These are phyloP conservation scores for Apiotrichum mycotoxinovorans DNA, from an alignment of 1,284 basidiomycete genomes.

Conservation along the genomic window DNA sequence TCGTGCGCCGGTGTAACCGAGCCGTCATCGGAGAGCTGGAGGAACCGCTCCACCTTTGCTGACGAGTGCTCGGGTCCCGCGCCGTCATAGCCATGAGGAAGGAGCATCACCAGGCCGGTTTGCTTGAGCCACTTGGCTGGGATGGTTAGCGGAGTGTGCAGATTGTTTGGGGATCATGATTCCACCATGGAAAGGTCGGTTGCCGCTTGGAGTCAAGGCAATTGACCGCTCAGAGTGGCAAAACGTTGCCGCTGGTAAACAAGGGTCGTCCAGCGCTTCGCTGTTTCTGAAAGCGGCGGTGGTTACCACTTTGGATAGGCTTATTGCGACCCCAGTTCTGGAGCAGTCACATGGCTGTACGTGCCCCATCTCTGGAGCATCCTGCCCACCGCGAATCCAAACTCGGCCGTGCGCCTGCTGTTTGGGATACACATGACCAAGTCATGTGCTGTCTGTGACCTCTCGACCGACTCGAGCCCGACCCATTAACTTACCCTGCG, in stretches of 20 bases:
- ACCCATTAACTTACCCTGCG: slow-evolving; percentile 62
- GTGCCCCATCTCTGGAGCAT: no score
- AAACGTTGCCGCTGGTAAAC: no score
- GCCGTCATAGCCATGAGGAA: slow-evolving; percentile 83
- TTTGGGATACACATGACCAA: not conserved
- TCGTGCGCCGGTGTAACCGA: slow-evolving; percentile 48
- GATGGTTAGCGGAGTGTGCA: slow-evolving; percentile 12
- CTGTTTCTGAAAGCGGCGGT: no score
- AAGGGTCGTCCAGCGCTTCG: no score
- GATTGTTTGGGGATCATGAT: not conserved
- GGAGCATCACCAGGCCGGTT: slow-evolving; percentile 77
- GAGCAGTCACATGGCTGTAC: no score
- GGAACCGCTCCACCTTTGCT: slow-evolving; percentile 76
- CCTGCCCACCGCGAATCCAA: no score
- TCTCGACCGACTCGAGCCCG: no score
- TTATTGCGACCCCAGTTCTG: no score
- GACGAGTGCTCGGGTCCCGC: slow-evolving; percentile 89
- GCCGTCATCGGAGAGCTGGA: slow-evolving; percentile 56
- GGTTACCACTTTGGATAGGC: no score
- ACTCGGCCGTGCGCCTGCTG: no score
- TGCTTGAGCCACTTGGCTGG: slow-evolving; percentile 89
- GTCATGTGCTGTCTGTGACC: not conserved
- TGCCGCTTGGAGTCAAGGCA: slow-evolving; percentile 1
- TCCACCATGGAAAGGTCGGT: not conserved
- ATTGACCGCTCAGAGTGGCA: not conserved